These are phyloP conservation scores for Chlorophyllum brunneum DNA, from an alignment of 768 basidiomycete species.

Conservation along the genomic window DNA sequence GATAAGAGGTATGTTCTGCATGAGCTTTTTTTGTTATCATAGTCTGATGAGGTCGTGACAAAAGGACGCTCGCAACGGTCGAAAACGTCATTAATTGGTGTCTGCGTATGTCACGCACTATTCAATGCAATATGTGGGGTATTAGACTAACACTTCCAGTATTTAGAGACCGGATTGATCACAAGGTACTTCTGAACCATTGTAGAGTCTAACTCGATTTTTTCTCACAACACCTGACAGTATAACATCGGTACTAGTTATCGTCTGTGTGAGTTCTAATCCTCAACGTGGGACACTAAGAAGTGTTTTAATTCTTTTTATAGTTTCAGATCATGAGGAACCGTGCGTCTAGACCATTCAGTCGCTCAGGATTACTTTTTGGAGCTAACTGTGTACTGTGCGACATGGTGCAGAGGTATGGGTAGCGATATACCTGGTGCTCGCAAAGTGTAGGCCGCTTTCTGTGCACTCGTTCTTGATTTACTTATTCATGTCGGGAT, in stretches of 20 bases:
- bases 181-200: neutral
- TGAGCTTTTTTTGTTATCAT: neutral
- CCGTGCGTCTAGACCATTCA: conserved; percentile 9
- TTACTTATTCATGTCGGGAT: too few species aligned
- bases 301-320: too few species aligned
- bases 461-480: too few species aligned
- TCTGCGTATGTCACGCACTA: conserved; percentile 19
- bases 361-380: too few species aligned
- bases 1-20: conserved; percentile 6
- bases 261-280: conserved; percentile 19
- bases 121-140: neutral
- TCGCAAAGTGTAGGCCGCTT: conserved; percentile 20
- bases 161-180: conserved; percentile 2
- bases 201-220: neutral
- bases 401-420: conserved; percentile 19
- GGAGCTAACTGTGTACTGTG: too few species aligned
- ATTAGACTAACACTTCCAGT: neutral
- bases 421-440: conserved; percentile 22
- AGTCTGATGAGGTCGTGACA: neutral
- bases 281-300: neutral
- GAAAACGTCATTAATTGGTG: conserved; percentile 22
- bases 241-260: conserved; percentile 20
- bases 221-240: too few species aligned
- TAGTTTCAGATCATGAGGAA: conserved; percentile 22
- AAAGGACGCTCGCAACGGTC: conserved; percentile 18